Conservation (phyloP, 306 rosid genomes). For the Vigna radiata region DNA sequence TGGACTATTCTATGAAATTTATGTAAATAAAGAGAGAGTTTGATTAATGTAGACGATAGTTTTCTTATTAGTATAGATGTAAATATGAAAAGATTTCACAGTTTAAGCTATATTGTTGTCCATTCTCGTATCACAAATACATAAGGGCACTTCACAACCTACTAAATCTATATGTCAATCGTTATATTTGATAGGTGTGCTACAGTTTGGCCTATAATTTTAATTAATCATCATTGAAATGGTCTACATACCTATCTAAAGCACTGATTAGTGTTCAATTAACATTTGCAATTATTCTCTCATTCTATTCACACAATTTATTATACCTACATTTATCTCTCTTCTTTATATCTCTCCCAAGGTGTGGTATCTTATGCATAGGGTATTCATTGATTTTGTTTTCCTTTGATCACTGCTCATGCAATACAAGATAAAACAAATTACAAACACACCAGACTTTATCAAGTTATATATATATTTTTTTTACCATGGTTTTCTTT, state of each 20-base stretch:
- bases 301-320: no score
- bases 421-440: no score
- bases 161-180: no score
- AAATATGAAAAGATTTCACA: neutral
- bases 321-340: no score
- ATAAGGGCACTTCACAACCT: constrained; percentile 1
- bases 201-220: neutral
- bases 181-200: neutral
- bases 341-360: no score
- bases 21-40: neutral
- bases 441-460: no score
- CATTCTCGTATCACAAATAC: constrained; percentile 2
- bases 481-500: no score
- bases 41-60: neutral
- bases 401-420: neutral
- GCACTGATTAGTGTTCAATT: neutral
- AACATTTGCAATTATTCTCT: no score
- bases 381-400: neutral
- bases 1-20: no score
- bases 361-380: no score
- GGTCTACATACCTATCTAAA: neutral
- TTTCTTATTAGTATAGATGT: neutral
- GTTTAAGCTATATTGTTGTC: constrained; percentile 8
- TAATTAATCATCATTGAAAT: neutral
- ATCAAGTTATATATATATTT: no score